phyloP scores from a whole-genome alignment of 129 eudicot genomes.

The Cynara cardunculus region DNA sequence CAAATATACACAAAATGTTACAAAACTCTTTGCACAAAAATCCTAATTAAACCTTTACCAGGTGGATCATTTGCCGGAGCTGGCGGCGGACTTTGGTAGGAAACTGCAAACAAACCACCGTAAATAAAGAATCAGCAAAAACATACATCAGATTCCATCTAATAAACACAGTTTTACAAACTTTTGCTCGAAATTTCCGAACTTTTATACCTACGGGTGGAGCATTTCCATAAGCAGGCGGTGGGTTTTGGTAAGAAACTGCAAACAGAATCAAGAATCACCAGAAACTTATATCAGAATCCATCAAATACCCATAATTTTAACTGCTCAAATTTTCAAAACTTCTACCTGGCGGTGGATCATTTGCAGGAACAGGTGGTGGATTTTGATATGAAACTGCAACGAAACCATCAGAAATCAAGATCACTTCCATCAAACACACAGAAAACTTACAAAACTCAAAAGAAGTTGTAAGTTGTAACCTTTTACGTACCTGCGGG shows the following conservation, averaged over 20 bases:
- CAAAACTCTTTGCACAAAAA: not conserved
- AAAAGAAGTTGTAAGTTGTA: not conserved
- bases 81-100: conserved; percentile 13
- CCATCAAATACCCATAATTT: not conserved
- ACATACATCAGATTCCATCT: not conserved
- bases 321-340: not conserved
- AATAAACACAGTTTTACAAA: not conserved
- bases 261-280: conserved; percentile 5
- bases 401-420: not conserved
- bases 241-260: conserved; percentile 13
- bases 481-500: conserved; percentile 20
- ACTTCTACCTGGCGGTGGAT: not conserved
- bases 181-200: not conserved
- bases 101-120: conserved; percentile 1
- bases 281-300: not conserved
- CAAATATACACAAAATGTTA: not conserved
- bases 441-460: not conserved
- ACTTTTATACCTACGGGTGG: conserved; percentile 8
- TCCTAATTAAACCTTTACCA: not conserved
- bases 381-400: not conserved
- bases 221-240: not conserved
- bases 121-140: not conserved
- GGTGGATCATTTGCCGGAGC: conserved; percentile 12
- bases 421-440: not conserved
- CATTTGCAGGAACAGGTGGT: not conserved